Conservation (phyloP, 768 basidiomycete species). For the Pleurotus djamor region DNA sequence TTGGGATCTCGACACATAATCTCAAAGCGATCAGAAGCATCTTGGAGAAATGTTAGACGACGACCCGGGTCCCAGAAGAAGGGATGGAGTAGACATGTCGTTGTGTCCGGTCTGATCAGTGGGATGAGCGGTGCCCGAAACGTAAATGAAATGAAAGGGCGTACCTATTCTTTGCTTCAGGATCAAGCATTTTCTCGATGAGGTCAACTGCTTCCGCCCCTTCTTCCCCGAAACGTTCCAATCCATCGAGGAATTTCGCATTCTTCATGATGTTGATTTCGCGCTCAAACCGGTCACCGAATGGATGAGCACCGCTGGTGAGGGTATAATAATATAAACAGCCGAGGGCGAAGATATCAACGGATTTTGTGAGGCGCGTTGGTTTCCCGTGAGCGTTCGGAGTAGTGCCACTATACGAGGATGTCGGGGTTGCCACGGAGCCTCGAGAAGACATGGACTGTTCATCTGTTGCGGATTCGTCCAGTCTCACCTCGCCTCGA, state of each 20-base stretch:
- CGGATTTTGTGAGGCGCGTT: constrained; percentile 86
- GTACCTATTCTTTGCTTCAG: constrained; percentile 73
- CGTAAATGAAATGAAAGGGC: constrained; percentile 20
- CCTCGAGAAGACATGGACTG: constrained; percentile 66
- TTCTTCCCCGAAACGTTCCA: constrained; percentile 89
- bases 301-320: constrained; percentile 90
- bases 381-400: constrained; percentile 39
- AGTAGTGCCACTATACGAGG: constrained; percentile 19
- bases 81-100: constrained; percentile 85
- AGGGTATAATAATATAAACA: constrained; percentile 94
- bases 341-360: constrained; percentile 95
- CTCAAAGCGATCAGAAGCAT: constrained; percentile 96
- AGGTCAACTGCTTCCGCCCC: constrained; percentile 88
- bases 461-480: constrained; percentile 67
- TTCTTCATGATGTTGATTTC: constrained; percentile 93
- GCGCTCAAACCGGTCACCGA: constrained; percentile 88
- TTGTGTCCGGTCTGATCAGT: constrained; percentile 75
- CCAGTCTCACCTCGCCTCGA: constrained; percentile 89
- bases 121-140: background rate
- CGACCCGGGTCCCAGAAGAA: constrained; percentile 95
- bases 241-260: constrained; percentile 61
- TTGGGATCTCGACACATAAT: constrained; percentile 94
- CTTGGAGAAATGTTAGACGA: constrained; percentile 91
- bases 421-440: constrained; percentile 53
- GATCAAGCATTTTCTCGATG: constrained; percentile 75